Conservation (phyloP, 2,329 filamentous ascomycete genomes). For the Diaporthe helianthi region DNA sequence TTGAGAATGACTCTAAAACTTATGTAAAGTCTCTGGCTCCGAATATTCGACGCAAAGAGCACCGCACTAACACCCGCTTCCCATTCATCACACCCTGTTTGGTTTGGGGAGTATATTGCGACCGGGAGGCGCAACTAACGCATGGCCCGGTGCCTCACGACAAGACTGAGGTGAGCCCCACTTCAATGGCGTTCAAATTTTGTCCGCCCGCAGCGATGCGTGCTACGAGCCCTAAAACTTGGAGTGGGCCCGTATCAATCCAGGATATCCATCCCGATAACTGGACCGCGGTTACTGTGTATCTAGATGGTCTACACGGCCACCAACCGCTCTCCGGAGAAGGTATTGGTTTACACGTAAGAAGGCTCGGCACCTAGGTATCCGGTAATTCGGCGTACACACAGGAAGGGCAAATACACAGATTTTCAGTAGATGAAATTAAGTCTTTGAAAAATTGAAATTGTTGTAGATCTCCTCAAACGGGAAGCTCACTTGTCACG, state of each 20-base stretch:
- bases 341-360: too few species aligned
- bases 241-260: background rate
- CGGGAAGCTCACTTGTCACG: too few species aligned
- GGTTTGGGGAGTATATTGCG: background rate
- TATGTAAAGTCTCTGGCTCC: background rate
- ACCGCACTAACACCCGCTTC: background rate
- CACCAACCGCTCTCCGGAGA: too few species aligned
- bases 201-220: too few species aligned
- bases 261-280: background rate
- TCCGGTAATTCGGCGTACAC: too few species aligned
- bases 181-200: background rate
- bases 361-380: background rate
- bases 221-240: too few species aligned
- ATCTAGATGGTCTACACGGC: background rate
- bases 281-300: conserved; percentile 7
- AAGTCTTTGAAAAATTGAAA: too few species aligned
- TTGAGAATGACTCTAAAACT: background rate
- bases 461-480: too few species aligned
- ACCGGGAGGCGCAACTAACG: background rate
- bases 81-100: conserved; percentile 1
- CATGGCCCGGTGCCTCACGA: background rate
- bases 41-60: too few species aligned
- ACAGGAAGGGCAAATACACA: too few species aligned
- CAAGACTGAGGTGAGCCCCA: background rate
- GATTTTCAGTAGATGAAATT: too few species aligned